Conservation (phyloP, 2,329 filamentous ascomycete genomes). For the Diplodia mutila region DNA sequence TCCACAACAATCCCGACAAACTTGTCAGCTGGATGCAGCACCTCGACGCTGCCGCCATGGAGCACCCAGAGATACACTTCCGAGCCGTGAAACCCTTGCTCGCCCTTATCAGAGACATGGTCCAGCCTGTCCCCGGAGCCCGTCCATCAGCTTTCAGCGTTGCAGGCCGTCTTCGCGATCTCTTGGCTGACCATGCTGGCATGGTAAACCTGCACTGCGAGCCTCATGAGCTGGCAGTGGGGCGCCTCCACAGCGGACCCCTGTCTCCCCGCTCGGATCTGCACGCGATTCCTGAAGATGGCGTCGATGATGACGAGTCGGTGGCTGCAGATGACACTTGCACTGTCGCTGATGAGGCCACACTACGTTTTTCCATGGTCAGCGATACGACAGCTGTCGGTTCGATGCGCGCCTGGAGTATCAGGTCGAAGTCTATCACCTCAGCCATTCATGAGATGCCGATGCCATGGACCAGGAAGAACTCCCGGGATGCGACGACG, state of each 20-base stretch:
- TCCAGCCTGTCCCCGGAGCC: conserved; percentile 44
- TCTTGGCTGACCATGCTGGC: conserved; percentile 37
- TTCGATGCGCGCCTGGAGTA: conserved; percentile 22
- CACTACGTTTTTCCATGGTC: conserved; percentile 16
- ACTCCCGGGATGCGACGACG: conserved; percentile 9
- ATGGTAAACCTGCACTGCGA: conserved; percentile 42
- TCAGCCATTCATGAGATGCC: conserved; percentile 18
- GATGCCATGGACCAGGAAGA: conserved; percentile 6
- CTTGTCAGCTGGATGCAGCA: conserved; percentile 69
- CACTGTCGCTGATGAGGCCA: conserved; percentile 11
- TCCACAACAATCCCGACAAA: conserved; percentile 71
- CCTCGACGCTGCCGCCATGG: conserved; percentile 62
- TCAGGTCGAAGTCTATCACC: conserved; percentile 11
- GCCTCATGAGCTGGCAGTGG: conserved; percentile 8
- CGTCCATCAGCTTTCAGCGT: conserved; percentile 49
- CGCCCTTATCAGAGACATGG: conserved; percentile 47
- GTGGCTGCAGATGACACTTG: neutral
- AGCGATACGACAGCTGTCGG: conserved; percentile 21
- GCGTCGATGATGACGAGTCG: conserved; percentile 1
- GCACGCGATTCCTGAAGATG: conserved; percentile 17
- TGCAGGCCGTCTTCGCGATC: conserved; percentile 42
- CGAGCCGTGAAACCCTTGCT: conserved; percentile 48
- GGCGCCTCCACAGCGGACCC: neutral
- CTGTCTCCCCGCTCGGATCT: conserved; percentile 7
- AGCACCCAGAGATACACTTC: conserved; percentile 42